Conservation (phyloP, 2,329 filamentous ascomycete genomes). For the Diaporthe sp. region DNA sequence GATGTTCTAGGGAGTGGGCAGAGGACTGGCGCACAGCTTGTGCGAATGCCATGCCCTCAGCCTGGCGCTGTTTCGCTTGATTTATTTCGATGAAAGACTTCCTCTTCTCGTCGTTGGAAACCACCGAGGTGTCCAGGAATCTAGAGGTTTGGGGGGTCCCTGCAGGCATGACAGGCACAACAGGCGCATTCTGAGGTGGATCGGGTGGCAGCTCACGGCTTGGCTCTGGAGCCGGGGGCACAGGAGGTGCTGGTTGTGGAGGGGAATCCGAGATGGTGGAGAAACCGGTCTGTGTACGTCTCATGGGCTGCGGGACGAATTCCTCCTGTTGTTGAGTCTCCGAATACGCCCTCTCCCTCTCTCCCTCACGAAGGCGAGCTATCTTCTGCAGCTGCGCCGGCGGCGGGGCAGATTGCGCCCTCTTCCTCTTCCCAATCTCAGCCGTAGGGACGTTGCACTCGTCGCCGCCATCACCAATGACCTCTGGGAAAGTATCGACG, state of each 20-base stretch:
- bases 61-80: slow-evolving; percentile 71
- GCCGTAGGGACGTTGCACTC: slow-evolving; percentile 80
- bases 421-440: slow-evolving; percentile 76
- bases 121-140: slow-evolving; percentile 51
- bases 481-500: slow-evolving; percentile 76
- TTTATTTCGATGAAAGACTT: slow-evolving; percentile 70
- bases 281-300: slow-evolving; percentile 70
- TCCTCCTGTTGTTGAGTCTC: slow-evolving; percentile 55
- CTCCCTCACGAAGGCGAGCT: slow-evolving; percentile 46
- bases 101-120: slow-evolving; percentile 63
- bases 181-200: slow-evolving; percentile 39
- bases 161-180: slow-evolving; percentile 51
- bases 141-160: slow-evolving; percentile 47
- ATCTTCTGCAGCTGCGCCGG: slow-evolving; percentile 37
- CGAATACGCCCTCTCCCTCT: slow-evolving; percentile 44
- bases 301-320: slow-evolving; percentile 67
- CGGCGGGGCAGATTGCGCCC: slow-evolving; percentile 51
- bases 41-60: slow-evolving; percentile 70
- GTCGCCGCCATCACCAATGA: slow-evolving; percentile 94
- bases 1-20: slow-evolving; percentile 48
- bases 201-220: slow-evolving; percentile 43
- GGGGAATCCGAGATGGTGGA: slow-evolving; percentile 49
- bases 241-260: slow-evolving; percentile 28
- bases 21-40: slow-evolving; percentile 59
- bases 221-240: slow-evolving; percentile 42